Evolutionary conservation across 139 green algal genomes (phyloP), one percentile per base, ranked within the genome.

Genomic region (Chlamydomonas eustigma): DNA sequence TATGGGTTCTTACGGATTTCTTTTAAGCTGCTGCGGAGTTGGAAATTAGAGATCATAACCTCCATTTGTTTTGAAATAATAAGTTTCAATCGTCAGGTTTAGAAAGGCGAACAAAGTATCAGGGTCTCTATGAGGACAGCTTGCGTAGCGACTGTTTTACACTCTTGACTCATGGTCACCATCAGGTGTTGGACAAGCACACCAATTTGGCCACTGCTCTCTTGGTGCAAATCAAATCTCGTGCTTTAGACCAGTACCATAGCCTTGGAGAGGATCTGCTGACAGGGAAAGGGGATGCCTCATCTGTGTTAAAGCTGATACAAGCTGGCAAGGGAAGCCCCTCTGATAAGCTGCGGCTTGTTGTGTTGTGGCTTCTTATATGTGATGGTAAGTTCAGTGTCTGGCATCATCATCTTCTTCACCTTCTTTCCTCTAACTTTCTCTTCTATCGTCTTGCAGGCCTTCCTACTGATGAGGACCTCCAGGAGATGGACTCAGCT

Each of bases 181-280:
- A n/a, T 77, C 85, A 91, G 64, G 81, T 91, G 35, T 93, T 99
- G 37, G 96, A 99, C 87, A 99, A 99, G 89, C 96, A 99, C 91
- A 98, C 95, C 76, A 98, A 97, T 88, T 88, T 99, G 64, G 91
- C 91, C 25, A 97, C 91, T 8, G 71, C 83, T 2, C 83, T 99
- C 52, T 88, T 99, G 51, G 71, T 66, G 0, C 76, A 88, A 64
- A 99, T 99, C 89, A 98, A 96, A 83, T 79, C 71, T 12, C 85
- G 93, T 8, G 83, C 77, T 24, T 80, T 99, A 76, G 94, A 99
- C 79, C 79, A 83, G 39, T 96, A 91, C 36, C 94, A 92, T 78
- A 81, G 85, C 31, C 33, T 90, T 44, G 76, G 51, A 4, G 80
- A 98, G 74, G 93, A 97, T 31, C 78, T 95, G 76, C 71, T 97